Evolutionary conservation across 106 monocot species (phyloP).

Genomic region (Apostasia shenzhenica): DNA sequence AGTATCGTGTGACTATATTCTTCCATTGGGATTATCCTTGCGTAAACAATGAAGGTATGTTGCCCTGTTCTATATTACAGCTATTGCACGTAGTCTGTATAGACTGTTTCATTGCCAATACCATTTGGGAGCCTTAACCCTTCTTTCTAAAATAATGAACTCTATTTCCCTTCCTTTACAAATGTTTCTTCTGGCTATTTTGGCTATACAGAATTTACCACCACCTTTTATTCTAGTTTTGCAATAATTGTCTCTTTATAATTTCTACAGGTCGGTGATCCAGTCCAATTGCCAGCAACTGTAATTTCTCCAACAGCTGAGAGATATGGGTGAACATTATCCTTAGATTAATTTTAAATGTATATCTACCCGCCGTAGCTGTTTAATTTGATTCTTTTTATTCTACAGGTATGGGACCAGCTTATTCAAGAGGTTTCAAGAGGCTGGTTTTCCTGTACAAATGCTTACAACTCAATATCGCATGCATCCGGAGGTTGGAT

Average conservation of each 20-base stretch:
- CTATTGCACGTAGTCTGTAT: no score
- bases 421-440: constrained; percentile 97
- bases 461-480: constrained; percentile 96
- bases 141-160: no score
- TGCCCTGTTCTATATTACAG: no score
- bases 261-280: constrained; percentile 80
- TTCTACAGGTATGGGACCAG: constrained; percentile 70
- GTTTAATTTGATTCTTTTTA: constrained; percentile 4
- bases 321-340: constrained; percentile 53
- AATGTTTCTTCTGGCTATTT: no score
- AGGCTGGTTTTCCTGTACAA: constrained; percentile 88
- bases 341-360: neutral
- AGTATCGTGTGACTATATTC: no score
- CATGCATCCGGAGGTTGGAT: constrained; percentile 92
- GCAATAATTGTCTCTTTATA: neutral
- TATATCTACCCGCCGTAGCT: neutral
- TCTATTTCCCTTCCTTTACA: no score
- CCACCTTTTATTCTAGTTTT: no score
- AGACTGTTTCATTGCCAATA: no score
- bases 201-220: no score
- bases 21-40: no score
- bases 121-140: no score
- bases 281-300: constrained; percentile 94
- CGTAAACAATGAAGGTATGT: no score
- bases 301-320: constrained; percentile 88